phyloP scores from a whole-genome alignment of 768 basidiomycete genomes.

The Boletus pseudo-olivaceus region DNA sequence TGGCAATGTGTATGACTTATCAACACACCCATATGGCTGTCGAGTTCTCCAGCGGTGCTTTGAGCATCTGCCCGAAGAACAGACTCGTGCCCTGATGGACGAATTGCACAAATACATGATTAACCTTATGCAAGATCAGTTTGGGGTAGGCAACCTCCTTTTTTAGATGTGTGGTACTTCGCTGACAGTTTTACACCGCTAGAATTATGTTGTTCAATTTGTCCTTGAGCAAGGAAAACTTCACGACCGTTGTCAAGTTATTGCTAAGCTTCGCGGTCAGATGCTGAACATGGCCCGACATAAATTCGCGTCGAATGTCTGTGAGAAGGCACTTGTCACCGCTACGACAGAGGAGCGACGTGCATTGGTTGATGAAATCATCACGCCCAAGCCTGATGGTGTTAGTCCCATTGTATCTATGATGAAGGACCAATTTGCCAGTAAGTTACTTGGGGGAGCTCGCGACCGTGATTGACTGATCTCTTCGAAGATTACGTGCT shows the following conservation, averaged over 20 bases:
- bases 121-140: conserved; percentile 84
- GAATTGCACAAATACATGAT: conserved; percentile 73
- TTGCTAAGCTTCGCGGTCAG: conserved; percentile 70
- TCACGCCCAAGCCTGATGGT: conserved; percentile 61
- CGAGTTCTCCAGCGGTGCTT: conserved; percentile 92
- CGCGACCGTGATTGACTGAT: conserved; percentile 2
- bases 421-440: conserved; percentile 89
- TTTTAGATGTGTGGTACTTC: not conserved
- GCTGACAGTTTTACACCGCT: conserved; percentile 9
- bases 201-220: conserved; percentile 97
- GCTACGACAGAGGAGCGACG: conserved; percentile 64
- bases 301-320: conserved; percentile 95
- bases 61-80: conserved; percentile 71
- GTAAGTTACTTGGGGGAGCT: conserved; percentile 43
- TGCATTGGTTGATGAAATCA: conserved; percentile 76
- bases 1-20: conserved; percentile 74
- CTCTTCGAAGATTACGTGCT: conserved; percentile 70
- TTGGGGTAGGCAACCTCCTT: conserved; percentile 59
- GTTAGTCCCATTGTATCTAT: conserved; percentile 61
- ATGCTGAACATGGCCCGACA: conserved; percentile 78
- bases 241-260: conserved; percentile 63
- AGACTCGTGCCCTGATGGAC: conserved; percentile 69
- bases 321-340: conserved; percentile 80
- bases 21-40: conserved; percentile 90
- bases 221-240: conserved; percentile 77